A percentile compares a stretch with the other conserved stretches of the same genome.
These are phyloP conservation scores for Arxiozyma heterogenica DNA, from an alignment of 1,139 yeast genomes.

Conservation along the genomic window DNA sequence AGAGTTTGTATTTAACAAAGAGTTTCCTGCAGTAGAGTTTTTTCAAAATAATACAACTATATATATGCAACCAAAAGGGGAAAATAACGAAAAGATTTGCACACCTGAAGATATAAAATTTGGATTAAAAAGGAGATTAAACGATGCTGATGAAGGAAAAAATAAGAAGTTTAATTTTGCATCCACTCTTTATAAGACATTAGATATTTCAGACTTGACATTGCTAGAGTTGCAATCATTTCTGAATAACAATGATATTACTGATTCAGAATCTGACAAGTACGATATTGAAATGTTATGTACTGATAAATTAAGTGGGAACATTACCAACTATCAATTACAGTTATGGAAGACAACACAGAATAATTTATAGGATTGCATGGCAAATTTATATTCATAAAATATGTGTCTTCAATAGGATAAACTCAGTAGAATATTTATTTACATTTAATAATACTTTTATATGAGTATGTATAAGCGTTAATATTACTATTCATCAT, in stretches of 20 bases:
- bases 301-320: constrained; percentile 17
- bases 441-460: neutral
- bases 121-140: constrained; percentile 10
- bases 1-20: constrained; percentile 18
- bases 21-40: constrained; percentile 16
- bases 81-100: constrained; percentile 4
- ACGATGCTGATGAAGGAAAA: neutral
- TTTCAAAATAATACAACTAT: constrained; percentile 25
- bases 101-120: constrained; percentile 11
- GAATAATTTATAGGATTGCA: neutral
- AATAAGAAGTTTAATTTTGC: constrained; percentile 3
- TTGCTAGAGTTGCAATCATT: constrained; percentile 17
- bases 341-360: constrained; percentile 25
- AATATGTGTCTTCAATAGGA: neutral
- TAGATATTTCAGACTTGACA: constrained; percentile 15
- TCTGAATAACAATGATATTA: constrained; percentile 4
- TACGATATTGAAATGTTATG: constrained; percentile 25
- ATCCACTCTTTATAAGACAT: constrained; percentile 4
- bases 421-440: neutral
- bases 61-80: constrained; percentile 16
- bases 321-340: constrained; percentile 20
- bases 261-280: constrained; percentile 5
- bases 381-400: neutral
- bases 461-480: neutral
- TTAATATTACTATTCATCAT: too few relatives aligned